Evolutionary conservation across 495 filamentous ascomycete genomes (phyloP), one percentile per base, ranked within the genome.

Genomic region (Aspergillus bertholletiae): DNA sequence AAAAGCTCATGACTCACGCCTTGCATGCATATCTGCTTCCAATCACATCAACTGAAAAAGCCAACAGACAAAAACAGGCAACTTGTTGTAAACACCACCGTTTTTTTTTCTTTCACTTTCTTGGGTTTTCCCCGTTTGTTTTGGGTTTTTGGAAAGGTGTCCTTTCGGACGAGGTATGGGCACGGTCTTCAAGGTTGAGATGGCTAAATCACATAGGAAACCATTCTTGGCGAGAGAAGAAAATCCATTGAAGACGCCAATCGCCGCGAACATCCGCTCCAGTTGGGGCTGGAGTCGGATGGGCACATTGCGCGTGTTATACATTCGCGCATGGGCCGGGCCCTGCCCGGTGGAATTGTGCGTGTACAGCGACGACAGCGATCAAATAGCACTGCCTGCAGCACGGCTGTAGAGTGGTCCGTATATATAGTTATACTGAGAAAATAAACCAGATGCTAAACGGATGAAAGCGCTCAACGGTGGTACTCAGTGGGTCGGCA

Each of bases 401-500:
- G 6, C 37, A n/a, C 15, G 37, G 37, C 15, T 40, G 37, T 40
- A 17, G 13, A 20, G 35, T 21, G 49, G 18, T 24, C 5, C n/a
- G 37, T 39, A 51, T 11, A 32, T n/a, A 34, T 17, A 34, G 17
- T 20, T 26, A 34, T 1, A 24, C 13, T 39, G 17, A 18, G 22
- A 32, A 30, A 24, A 7, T n/a, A 18, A 27, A 26, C 22, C 11
- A 17, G 3, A 11, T 44, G 3, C 15, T 43, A 26, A 17, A 44
- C 12, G 30, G 39, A 40, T 20, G n/a, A 22, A 21, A 22, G 1
- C 52, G 8, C 56, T 73, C 66, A 73, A 57, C 62, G 65, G 61
- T 69, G 54, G 64, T 71, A 70, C 27, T 67, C 65, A 45, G 60
- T 41, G 23, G 57, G 61, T 12, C 67, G 62, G 27, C 65, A 61